Base-by-base conservation (phyloP, 2,329 filamentous ascomycete species). In the Trichoderma oligosporum region DNA sequence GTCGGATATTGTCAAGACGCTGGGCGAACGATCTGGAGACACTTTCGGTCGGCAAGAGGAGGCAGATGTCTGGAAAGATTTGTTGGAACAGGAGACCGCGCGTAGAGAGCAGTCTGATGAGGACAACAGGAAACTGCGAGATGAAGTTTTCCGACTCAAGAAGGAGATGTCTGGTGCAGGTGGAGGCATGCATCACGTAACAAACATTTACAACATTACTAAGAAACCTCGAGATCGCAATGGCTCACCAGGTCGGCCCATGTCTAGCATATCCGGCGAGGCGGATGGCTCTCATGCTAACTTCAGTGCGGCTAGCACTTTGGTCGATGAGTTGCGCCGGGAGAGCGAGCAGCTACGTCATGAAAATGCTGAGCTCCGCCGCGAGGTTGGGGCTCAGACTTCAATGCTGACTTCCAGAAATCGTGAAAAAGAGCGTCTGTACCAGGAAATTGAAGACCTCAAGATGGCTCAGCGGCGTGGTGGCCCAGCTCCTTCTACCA, bases 391-490 rank as follows among this genome's bases (percentile, higher is more conserved):
- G 60, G 94, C 94, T 2, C 94, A 99, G 70, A 96, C 92, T 1
- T 97, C 92, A 0, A 97, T 99, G 91, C 81, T 99, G 31, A 97
- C 93, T 1, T 97, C 94, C 33, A 83, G 94, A 22, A 97, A 97
- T 67, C 88, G 91, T 24, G 94, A 99, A 69, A 95, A 96, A 68
- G 92, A 97, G 69, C 85, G 91, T 4, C 79, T 99, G 7, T 96
- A 97, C 71, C 91, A 96, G 68, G 93, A 99, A 70, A 97, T 97
- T 61, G 94, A 99, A 73, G 92, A 97, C 61, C 79, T 99, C 61
- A 99, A 97, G 74, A 84, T 97, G 65, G 85, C 88, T 1, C 87
- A 91, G 63, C 86, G 91, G 55, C 85, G 90, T 61, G 84, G 83
- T 27, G 88, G 81, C 63, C 67, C 77, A 4, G 79, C 81, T 1